Percentiles rank a stretch among this genome's conserved stretches.
Conservation (phyloP, 139 green algal species). For the Chloropicon primus region DNA sequence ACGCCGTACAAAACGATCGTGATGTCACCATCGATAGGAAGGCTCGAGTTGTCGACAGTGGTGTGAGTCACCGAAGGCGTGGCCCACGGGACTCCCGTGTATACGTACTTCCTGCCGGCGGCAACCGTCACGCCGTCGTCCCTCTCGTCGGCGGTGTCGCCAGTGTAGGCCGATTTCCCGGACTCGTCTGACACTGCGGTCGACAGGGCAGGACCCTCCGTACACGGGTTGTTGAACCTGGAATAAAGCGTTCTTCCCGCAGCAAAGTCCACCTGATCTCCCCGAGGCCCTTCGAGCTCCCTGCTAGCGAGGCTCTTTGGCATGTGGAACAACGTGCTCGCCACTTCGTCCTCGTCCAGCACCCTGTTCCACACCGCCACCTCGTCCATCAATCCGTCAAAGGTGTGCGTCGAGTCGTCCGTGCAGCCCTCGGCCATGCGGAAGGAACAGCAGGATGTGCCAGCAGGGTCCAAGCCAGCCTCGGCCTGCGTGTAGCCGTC, state of each 20-base stretch:
- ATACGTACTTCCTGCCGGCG: constrained; percentile 2
- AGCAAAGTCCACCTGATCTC: constrained; percentile 6
- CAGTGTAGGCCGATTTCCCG: background rate
- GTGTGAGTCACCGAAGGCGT: constrained; percentile 1
- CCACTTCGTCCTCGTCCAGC: constrained; percentile 7
- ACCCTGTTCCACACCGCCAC: constrained; percentile 15
- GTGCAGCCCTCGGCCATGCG: constrained; percentile 2
- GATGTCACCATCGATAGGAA: constrained; percentile 5
- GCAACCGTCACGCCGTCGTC: background rate
- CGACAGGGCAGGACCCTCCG: background rate
- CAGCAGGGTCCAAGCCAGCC: background rate
- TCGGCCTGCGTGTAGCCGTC: background rate
- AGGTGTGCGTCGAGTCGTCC: background rate
- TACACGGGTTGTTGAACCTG: constrained; percentile 18
- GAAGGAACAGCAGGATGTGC: constrained; percentile 3
- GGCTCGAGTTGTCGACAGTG: background rate
- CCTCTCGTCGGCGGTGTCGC: background rate
- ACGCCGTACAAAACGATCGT: constrained; percentile 8
- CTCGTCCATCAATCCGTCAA: constrained; percentile 18
- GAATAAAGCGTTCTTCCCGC: constrained; percentile 14
- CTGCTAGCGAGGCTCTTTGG: constrained; percentile 5
- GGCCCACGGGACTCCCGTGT: constrained; percentile 14
- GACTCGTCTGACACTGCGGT: background rate
- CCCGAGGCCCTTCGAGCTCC: constrained; percentile 15
- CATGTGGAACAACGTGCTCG: constrained; percentile 16